These are phyloP conservation scores for Proliferodiscus dingleyae DNA, from an alignment of 2,329 filamentous ascomycete species.

Conservation along the genomic window DNA sequence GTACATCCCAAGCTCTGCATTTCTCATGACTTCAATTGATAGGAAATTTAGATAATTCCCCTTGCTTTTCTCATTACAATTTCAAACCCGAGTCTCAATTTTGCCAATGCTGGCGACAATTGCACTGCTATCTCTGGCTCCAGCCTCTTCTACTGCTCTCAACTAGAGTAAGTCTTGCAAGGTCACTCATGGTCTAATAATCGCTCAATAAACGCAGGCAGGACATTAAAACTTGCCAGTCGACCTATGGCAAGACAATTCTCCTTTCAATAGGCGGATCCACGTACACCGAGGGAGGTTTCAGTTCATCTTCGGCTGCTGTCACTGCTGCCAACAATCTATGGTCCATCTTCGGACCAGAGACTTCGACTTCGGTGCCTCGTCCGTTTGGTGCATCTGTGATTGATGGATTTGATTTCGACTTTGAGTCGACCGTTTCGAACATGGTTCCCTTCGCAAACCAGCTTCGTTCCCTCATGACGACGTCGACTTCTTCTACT, in stretches of 20 bases:
- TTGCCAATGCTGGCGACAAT: slow-evolving; percentile 58
- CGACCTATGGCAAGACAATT: slow-evolving; percentile 60
- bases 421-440: slow-evolving; percentile 56
- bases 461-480: slow-evolving; percentile 51
- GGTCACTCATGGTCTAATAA: background rate
- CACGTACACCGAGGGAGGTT: slow-evolving; percentile 65
- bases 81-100: slow-evolving; percentile 52
- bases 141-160: slow-evolving; percentile 53
- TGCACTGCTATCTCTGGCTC: slow-evolving; percentile 57
- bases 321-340: slow-evolving; percentile 53
- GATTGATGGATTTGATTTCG: slow-evolving; percentile 73
- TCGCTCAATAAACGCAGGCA: slow-evolving; percentile 20
- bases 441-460: slow-evolving; percentile 60
- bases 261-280: slow-evolving; percentile 67
- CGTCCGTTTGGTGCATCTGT: slow-evolving; percentile 63
- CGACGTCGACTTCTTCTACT: slow-evolving; percentile 35
- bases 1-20: slow-evolving; percentile 28
- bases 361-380: slow-evolving; percentile 38
- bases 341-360: slow-evolving; percentile 68
- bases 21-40: background rate
- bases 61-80: slow-evolving; percentile 59
- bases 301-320: slow-evolving; percentile 49
- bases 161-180: slow-evolving; percentile 54
- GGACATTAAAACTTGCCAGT: slow-evolving; percentile 57
- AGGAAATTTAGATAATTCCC: slow-evolving; percentile 49